These are phyloP conservation scores for Populus hybrid DNA, from an alignment of 441 rosid genomes.

Conservation along the genomic window DNA sequence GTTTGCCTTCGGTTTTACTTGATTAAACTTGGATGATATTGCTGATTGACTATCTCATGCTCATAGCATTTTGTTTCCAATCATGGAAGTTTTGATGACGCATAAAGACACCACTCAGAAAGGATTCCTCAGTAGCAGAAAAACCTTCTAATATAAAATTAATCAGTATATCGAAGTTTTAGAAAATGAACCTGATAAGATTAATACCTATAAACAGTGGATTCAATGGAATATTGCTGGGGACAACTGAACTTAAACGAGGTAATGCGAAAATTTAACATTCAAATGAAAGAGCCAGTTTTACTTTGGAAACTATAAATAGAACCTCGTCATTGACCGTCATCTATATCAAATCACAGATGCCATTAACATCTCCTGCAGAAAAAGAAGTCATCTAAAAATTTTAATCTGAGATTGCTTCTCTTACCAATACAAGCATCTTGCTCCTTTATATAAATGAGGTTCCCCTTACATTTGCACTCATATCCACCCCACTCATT, in stretches of 20 bases:
- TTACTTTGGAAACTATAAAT: neutral
- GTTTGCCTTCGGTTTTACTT: neutral
- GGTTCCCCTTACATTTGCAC: slow-evolving; percentile 78
- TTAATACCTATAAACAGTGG: neutral
- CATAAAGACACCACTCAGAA: neutral
- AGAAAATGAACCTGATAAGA: neutral
- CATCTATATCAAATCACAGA: neutral
- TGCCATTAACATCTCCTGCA: neutral
- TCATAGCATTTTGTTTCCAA: neutral
- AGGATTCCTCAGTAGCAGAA: no score
- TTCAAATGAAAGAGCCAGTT: neutral
- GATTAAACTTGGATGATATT: neutral
- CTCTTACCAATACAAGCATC: slow-evolving; percentile 83
- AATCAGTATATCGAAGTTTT: neutral
- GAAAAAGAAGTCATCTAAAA: neutral
- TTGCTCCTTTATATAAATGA: slow-evolving; percentile 69
- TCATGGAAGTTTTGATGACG: neutral
- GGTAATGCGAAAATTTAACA: neutral
- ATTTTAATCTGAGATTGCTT: neutral
- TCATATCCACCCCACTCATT: slow-evolving; percentile 79
- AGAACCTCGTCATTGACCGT: neutral
- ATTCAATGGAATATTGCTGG: neutral
- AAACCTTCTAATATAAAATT: neutral
- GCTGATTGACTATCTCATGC: neutral
- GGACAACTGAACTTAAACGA: neutral